Percentiles rank a stretch among this genome's conserved stretches.
Evolutionary conservation across 2,329 filamentous ascomycete species (phyloP).

Genomic region (Aspergillus costaricaensis): DNA sequence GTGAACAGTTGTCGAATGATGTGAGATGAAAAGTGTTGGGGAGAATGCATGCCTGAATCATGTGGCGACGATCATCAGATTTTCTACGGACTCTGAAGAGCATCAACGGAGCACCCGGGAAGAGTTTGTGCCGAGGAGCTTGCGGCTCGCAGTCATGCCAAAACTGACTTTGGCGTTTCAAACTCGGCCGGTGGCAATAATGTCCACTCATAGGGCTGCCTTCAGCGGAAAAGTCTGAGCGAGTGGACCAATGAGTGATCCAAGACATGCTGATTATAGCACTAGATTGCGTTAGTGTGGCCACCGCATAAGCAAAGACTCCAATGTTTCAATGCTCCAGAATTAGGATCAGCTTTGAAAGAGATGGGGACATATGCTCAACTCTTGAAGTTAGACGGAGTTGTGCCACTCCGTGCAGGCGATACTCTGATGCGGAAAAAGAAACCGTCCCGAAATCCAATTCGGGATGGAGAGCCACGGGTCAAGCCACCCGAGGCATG

Average conservation of each 20-base stretch:
- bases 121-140: not conserved
- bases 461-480: constrained; percentile 1
- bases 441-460: not conserved
- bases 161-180: not conserved
- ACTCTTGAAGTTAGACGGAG: not conserved
- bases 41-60: not conserved
- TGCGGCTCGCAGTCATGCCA: not conserved
- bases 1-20: not conserved
- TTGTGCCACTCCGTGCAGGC: not conserved
- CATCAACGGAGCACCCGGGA: not conserved
- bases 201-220: constrained; percentile 3
- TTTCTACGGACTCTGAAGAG: not conserved
- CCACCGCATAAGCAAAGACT: not conserved
- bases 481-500: not conserved
- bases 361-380: too few relatives aligned
- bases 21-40: not conserved
- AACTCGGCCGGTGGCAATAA: not conserved
- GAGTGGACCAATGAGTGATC: not conserved
- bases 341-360: too few relatives aligned
- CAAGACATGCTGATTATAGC: not conserved
- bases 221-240: not conserved
- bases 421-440: constrained; percentile 1
- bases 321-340: not conserved
- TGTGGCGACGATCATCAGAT: constrained; percentile 2
- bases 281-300: not conserved